Evolutionary conservation across 176 grass and related monocot species (phyloP).

Genomic region (Aegilops tauschii): DNA sequence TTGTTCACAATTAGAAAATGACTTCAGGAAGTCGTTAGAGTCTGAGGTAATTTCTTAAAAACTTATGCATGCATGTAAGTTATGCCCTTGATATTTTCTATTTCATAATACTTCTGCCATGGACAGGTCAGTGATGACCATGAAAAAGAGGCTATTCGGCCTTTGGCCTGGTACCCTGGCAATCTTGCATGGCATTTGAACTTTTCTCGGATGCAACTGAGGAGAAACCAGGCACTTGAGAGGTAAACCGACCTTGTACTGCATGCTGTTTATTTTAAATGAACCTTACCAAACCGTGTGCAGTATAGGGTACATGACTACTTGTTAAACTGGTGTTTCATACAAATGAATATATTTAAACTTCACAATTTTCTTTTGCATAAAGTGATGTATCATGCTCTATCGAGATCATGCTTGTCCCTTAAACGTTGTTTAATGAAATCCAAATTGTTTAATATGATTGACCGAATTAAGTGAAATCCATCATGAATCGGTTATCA

Average conservation of each 20-base stretch:
- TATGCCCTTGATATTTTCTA: neutral
- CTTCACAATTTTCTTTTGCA: neutral
- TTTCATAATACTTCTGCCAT: slow-evolving; percentile 20
- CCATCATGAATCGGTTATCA: neutral
- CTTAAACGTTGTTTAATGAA: slow-evolving; percentile 12
- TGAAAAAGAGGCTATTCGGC: slow-evolving; percentile 80
- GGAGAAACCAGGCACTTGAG: slow-evolving; percentile 98
- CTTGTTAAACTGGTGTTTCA: neutral
- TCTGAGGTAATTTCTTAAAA: slow-evolving; percentile 58
- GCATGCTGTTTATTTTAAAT: slow-evolving; percentile 14
- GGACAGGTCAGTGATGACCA: slow-evolving; percentile 69
- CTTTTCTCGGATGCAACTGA: slow-evolving; percentile 96
- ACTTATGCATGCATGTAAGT: neutral
- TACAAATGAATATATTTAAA: neutral
- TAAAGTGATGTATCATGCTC: slow-evolving; percentile 1
- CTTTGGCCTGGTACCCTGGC: slow-evolving; percentile 94
- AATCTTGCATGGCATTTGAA: slow-evolving; percentile 99
- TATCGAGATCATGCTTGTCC: neutral
- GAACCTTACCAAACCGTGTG: neutral
- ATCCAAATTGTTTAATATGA: slow-evolving; percentile 1
- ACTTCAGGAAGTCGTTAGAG: slow-evolving; percentile 80
- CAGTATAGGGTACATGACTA: neutral
- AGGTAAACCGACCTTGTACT: slow-evolving; percentile 42
- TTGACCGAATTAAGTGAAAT: neutral
- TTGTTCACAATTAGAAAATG: slow-evolving; percentile 79